phyloP scores from a whole-genome alignment of 163 green algal species.

The Scenedesmus sp. region DNA sequence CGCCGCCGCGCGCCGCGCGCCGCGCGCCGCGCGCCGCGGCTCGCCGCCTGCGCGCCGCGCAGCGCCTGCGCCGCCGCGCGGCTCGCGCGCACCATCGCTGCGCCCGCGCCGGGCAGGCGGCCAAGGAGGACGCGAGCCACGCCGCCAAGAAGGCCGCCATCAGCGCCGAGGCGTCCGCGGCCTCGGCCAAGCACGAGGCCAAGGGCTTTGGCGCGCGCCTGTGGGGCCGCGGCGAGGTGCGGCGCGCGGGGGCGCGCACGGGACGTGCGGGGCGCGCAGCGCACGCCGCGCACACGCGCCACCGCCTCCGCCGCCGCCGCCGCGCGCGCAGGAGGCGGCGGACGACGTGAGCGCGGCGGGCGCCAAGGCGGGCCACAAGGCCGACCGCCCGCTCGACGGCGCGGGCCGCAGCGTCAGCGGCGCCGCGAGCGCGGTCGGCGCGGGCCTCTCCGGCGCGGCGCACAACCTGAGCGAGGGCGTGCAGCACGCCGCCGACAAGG shows the following conservation, averaged over 20 bases:
- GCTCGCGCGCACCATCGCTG: no score
- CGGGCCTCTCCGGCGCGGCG: conserved; percentile 1
- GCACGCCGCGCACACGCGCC: no score
- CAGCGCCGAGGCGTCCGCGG: conserved; percentile 4
- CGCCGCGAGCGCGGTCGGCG: conserved; percentile 1
- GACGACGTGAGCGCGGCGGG: conserved; percentile 24
- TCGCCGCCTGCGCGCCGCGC: no score
- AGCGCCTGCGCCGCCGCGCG: no score
- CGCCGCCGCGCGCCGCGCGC: no score
- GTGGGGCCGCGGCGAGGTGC: conserved; percentile 37
- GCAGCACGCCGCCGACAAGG: background rate
- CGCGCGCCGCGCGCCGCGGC: no score
- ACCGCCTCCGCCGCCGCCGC: background rate
- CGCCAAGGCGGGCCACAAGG: conserved; percentile 24
- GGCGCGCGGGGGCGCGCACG: background rate
- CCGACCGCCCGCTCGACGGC: background rate
- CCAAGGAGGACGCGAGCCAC: conserved; percentile 27
- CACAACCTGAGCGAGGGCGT: background rate
- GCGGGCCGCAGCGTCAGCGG: conserved; percentile 6
- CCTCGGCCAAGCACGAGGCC: conserved; percentile 29
- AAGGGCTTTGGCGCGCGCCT: conserved; percentile 38
- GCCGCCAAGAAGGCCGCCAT: conserved; percentile 19
- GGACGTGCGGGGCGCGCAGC: no score
- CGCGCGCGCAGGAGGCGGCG: conserved; percentile 37
- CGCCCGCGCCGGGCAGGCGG: background rate